Conservation (phyloP, 305 asterid genomes). For the Fraxinus nigra region DNA sequence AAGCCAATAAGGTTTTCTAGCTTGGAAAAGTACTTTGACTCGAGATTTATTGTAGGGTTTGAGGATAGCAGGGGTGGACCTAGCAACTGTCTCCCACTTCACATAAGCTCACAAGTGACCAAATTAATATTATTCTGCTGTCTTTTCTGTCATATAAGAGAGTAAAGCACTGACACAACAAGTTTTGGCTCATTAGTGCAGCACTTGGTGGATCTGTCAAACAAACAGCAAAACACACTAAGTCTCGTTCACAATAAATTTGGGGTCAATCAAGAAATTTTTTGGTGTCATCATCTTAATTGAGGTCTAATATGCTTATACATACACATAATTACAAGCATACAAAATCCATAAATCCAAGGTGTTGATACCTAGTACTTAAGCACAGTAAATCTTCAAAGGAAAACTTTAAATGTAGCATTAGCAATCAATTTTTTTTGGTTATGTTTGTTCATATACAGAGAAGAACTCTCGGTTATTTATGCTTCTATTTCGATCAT, state of each 20-base stretch:
- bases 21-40: slow-evolving; percentile 24
- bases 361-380: background rate
- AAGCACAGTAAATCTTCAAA: background rate
- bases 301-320: background rate
- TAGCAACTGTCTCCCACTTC: slow-evolving; percentile 44
- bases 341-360: background rate
- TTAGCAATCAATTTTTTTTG: background rate
- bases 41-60: slow-evolving; percentile 33
- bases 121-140: slow-evolving; percentile 23
- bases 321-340: background rate
- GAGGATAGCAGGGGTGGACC: slow-evolving; percentile 41
- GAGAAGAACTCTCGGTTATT: background rate
- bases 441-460: background rate
- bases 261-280: background rate
- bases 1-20: slow-evolving; percentile 18
- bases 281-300: background rate
- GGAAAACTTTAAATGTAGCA: background rate
- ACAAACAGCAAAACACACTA: background rate
- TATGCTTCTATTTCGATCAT: background rate
- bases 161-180: background rate
- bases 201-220: background rate
- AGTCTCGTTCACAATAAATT: background rate
- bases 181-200: background rate
- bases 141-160: slow-evolving; percentile 29
- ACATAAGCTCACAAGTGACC: slow-evolving; percentile 4